Evolutionary conservation across 1,139 yeast genomes (phyloP), one percentile per base, ranked within the genome.

Genomic region (Blastobotrys arbuscula): DNA sequence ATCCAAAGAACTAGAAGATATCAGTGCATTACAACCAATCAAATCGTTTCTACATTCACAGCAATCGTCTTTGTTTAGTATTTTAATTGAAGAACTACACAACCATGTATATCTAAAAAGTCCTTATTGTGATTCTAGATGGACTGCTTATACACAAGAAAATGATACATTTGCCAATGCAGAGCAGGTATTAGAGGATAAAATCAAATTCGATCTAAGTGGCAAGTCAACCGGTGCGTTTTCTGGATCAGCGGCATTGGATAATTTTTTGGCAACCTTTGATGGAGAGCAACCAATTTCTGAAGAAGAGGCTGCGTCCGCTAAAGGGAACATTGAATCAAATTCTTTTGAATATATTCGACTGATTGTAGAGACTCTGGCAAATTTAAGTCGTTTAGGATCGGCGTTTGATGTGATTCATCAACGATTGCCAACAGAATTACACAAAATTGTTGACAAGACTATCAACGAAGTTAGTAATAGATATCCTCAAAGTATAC

Each of bases 51-150:
- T 88, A 35, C 78, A 78, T 44, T 63, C 75, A 6, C 95, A 86
- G 58, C 79, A 82, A 39, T 50, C 61, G 20, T 58, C 81, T 73
- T 60, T 90, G 42, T 84, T 84, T 59, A 88, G 83, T 50, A 80
- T 80, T 60, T 71, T 89, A 24, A 71, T 87, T 19, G 96, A 86
- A 55, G 96, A 89, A 61, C 69, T 89, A 39, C 83, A 81, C 53
- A 78, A 75, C 50, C 85, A 87, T 51, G 71, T 89, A 18, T 90
- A 86, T 61, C 71, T 86, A 49, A 84, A 82, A 57, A 64, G 71
- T 53, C 74, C 73, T 5, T 67, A 65, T 55, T 58, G 68, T 48
- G 59, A 61, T 48, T 52, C 52, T 21, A 58, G 69, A 9, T 69
- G 72, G 71, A 59, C 57, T 24, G 52, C 64, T 4, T 65, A 62